These are phyloP conservation scores for Durio zibethinus DNA, from an alignment of 345 rosid species.

Conservation along the genomic window DNA sequence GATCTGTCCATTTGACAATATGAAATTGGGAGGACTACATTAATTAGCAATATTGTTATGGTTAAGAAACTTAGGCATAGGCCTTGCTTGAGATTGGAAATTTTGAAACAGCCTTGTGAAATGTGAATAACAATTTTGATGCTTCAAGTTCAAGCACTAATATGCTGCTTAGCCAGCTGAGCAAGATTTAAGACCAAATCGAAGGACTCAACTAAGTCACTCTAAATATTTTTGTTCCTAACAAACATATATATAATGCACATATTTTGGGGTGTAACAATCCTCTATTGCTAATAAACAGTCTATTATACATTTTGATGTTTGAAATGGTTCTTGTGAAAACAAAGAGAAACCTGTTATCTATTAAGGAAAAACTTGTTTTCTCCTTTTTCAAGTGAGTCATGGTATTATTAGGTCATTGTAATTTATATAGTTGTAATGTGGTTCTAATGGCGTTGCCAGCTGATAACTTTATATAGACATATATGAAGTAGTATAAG, in stretches of 20 bases:
- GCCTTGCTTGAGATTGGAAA: background rate
- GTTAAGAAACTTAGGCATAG: background rate
- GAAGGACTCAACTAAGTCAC: too few relatives aligned
- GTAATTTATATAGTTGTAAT: too few relatives aligned
- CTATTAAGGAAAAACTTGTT: background rate
- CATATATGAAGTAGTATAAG: too few relatives aligned
- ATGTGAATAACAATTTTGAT: background rate
- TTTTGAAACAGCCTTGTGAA: background rate
- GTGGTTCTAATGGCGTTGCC: too few relatives aligned
- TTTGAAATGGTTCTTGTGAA: background rate
- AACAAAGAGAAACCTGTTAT: background rate
- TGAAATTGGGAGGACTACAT: background rate
- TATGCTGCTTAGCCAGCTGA: background rate
- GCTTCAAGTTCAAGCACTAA: background rate
- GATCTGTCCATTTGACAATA: background rate
- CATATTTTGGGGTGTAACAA: background rate
- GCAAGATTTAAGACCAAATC: background rate
- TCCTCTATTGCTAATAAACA: background rate
- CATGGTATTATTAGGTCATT: too few relatives aligned
- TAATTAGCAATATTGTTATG: background rate
- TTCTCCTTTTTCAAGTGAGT: background rate
- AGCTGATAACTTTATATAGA: too few relatives aligned
- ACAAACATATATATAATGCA: background rate
- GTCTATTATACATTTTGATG: background rate
- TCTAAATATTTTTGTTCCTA: background rate